Evolutionary conservation across 495 filamentous ascomycete species (phyloP), one percentile per base, ranked within the genome.

Genomic region (Parachaetomium inaequale): DNA sequence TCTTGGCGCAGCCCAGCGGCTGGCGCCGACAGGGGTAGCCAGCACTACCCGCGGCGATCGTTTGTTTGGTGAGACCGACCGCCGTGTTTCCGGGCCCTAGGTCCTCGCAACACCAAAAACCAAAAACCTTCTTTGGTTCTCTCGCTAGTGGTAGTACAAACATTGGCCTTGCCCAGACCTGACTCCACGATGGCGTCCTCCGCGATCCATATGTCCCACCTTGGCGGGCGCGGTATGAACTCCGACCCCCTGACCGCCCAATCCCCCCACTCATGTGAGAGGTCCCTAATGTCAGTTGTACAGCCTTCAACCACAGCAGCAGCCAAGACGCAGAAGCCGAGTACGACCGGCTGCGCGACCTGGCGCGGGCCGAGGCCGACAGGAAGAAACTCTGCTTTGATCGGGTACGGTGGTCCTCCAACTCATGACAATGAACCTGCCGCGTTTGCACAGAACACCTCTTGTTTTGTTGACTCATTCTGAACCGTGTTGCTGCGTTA

Each of bases 311-410:
- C 76, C 90, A 92, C 76, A 77, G 77, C 15, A 79, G 84, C 58
- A 85, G 80, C 73, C 69, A 70, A 63, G 81, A 86, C 59, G 82
- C 87, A 45, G 92, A 98, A 76, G 81, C 81, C 61, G 93, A 97
- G 76, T 98, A 97, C 76, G 92, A 97, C 68, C 92, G 91, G 34
- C 83, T 98, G 10, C 91, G 94, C 63, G 84, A 84, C 61, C 86
- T 95, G 25, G 94, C 93, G 12, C 85, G 87, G 56, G 81, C 84
- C 65, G 92, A 95, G 75, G 89, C 85, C 52, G 79, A 79, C 29
- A 90, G 93, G 78, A 87, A 88, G 67, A 81, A 81, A 34, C 80
- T 79, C 29, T 96, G 90, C 76, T 91, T 93, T 68, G 83, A 88
- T 62, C 78, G 79, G 71, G 89, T 91, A 79, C 34, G 57, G 19